These are phyloP conservation scores for Pseudofabraea citricarpa DNA, from an alignment of 2,329 filamentous ascomycete genomes.

Conservation along the genomic window DNA sequence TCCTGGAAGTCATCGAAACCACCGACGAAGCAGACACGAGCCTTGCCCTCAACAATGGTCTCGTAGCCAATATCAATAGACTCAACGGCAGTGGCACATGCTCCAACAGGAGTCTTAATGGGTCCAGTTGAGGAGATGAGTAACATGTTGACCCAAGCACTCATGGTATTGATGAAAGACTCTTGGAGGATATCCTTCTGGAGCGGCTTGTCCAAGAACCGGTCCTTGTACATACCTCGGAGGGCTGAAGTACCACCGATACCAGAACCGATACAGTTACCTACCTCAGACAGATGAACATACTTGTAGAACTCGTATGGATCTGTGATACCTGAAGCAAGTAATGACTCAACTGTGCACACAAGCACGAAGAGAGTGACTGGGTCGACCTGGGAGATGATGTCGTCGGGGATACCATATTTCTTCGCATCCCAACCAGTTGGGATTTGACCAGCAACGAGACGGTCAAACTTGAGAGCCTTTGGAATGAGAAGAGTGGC, in stretches of 20 bases:
- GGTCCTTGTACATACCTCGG: slow-evolving; percentile 96
- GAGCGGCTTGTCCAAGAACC: slow-evolving; percentile 91
- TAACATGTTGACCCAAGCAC: slow-evolving; percentile 99
- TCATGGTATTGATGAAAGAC: slow-evolving; percentile 99
- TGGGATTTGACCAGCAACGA: slow-evolving; percentile 94
- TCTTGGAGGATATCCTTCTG: slow-evolving; percentile 99
- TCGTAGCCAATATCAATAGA: slow-evolving; percentile 97
- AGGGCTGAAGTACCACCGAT: slow-evolving; percentile 93
- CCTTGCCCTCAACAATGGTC: slow-evolving; percentile 97
- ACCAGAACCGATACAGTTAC: slow-evolving; percentile 97
- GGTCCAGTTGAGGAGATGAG: slow-evolving; percentile 93
- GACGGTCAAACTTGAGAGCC: slow-evolving; percentile 91
- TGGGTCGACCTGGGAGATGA: slow-evolving; percentile 94
- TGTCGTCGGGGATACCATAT: slow-evolving; percentile 95
- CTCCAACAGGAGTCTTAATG: slow-evolving; percentile 97
- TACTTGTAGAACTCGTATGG: slow-evolving; percentile 99
- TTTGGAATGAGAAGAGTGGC: slow-evolving; percentile 94
- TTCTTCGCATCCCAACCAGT: slow-evolving; percentile 96
- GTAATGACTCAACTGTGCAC: slow-evolving; percentile 84
- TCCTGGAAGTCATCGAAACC: slow-evolving; percentile 99
- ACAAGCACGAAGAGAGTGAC: slow-evolving; percentile 95
- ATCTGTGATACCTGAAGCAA: slow-evolving; percentile 93
- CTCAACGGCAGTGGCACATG: slow-evolving; percentile 95
- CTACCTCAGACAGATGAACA: slow-evolving; percentile 94
- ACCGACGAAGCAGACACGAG: slow-evolving; percentile 93